Conservation (phyloP, 2,329 filamentous ascomycete genomes). For the Microsporum audouinii region DNA sequence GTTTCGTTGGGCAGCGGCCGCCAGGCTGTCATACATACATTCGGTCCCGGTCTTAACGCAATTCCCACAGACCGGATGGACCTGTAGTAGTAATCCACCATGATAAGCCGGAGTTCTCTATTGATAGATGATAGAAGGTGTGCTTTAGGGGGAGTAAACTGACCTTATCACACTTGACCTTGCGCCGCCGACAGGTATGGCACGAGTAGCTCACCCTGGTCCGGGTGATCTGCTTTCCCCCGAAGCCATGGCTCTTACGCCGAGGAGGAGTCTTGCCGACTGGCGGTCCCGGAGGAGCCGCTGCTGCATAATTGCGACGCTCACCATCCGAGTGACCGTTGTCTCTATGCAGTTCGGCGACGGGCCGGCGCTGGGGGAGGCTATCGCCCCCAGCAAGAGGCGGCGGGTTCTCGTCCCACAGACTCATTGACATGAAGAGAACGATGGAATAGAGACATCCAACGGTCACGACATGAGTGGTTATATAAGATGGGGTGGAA, state of each 20-base stretch:
- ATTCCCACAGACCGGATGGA: constrained; percentile 37
- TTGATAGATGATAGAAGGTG: neutral
- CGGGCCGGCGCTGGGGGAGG: neutral
- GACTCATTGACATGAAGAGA: neutral
- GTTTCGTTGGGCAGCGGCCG: constrained; percentile 10
- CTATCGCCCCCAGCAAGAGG: neutral
- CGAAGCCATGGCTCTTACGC: constrained; percentile 14
- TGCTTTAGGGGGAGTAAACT: neutral
- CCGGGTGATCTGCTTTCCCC: constrained; percentile 36
- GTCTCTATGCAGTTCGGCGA: neutral
- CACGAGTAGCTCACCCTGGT: constrained; percentile 39
- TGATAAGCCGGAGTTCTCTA: neutral
- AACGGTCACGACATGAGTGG: neutral
- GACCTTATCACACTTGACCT: constrained; percentile 34
- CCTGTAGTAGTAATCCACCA: constrained; percentile 16
- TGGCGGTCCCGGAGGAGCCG: neutral
- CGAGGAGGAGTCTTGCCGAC: constrained; percentile 3
- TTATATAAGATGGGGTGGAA: no score
- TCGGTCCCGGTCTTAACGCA: constrained; percentile 34
- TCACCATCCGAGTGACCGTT: neutral
- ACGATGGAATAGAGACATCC: neutral
- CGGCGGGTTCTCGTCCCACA: constrained; percentile 2
- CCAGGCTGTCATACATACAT: constrained; percentile 30
- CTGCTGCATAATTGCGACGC: neutral
- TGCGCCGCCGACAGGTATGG: constrained; percentile 36